These are phyloP conservation scores for Vitis amurensis DNA, from an alignment of 164 flowering plant genomes.

Conservation along the genomic window DNA sequence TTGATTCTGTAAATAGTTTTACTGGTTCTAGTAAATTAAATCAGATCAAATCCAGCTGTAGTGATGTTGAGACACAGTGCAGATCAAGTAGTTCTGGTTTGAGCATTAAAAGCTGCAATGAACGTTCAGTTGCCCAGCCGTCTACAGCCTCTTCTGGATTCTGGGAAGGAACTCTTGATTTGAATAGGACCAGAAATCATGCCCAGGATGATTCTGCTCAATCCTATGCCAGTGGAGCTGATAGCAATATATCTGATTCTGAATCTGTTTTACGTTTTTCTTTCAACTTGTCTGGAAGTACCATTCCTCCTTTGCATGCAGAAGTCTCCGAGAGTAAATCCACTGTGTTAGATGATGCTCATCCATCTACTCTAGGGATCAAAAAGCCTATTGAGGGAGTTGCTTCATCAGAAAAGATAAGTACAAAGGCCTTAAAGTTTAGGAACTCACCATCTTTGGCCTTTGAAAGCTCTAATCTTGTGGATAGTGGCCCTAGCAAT, in stretches of 20 bases:
- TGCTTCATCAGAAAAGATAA: slow-evolving; percentile 17
- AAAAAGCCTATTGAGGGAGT: slow-evolving; percentile 15
- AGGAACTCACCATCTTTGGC: slow-evolving; percentile 13
- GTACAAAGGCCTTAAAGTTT: slow-evolving; percentile 1
- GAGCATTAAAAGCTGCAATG: slow-evolving; percentile 14
- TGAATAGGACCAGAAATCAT: slow-evolving; percentile 18
- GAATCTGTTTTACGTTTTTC: slow-evolving; percentile 29
- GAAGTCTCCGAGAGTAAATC: slow-evolving; percentile 15
- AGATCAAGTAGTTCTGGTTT: slow-evolving; percentile 20
- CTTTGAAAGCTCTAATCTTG: slow-evolving; percentile 13
- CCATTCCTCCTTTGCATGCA: slow-evolving; percentile 17
- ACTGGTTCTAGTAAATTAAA: slow-evolving; percentile 24
- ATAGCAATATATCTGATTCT: slow-evolving; percentile 25
- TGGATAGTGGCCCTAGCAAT: slow-evolving; percentile 7
- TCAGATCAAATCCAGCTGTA: slow-evolving; percentile 16
- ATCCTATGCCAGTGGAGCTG: slow-evolving; percentile 18
- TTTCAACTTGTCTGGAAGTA: slow-evolving; percentile 25
- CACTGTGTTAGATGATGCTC: slow-evolving; percentile 16
- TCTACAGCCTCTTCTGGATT: slow-evolving; percentile 34
- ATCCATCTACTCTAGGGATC: slow-evolving; percentile 5
- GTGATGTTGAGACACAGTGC: slow-evolving; percentile 14
- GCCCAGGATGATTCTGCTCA: slow-evolving; percentile 15
- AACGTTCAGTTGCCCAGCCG: slow-evolving; percentile 22
- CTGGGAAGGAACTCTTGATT: slow-evolving; percentile 37
- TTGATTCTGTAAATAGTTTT: slow-evolving; percentile 26